Percentiles rank a stretch among this genome's conserved stretches.
phyloP scores from a whole-genome alignment of 257 asterid genomes.

The Nicotiana tomentosiformis region DNA sequence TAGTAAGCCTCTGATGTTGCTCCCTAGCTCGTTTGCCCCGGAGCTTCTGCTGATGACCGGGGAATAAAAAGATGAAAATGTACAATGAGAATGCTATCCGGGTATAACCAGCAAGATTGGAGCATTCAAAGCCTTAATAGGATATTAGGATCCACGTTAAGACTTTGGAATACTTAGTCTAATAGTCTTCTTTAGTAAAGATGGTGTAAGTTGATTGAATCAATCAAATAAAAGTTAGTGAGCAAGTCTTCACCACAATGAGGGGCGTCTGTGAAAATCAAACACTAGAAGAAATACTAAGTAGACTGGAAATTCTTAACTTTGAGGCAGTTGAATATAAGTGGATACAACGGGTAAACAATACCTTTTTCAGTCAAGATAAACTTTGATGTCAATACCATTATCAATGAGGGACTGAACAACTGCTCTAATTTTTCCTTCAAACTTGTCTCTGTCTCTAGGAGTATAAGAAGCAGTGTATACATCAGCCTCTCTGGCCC shows the following conservation, averaged over 20 bases:
- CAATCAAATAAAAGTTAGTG: background rate
- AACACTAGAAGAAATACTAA: background rate
- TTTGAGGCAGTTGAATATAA: background rate
- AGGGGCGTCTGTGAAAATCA: background rate
- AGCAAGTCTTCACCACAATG: background rate
- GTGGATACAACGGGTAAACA: background rate
- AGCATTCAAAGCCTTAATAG: background rate
- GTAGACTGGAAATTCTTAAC: background rate
- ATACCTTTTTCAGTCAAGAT: slow-evolving; percentile 52
- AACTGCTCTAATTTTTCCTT: slow-evolving; percentile 93
- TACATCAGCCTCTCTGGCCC: slow-evolving; percentile 93
- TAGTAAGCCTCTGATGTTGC: background rate
- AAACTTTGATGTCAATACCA: slow-evolving; percentile 84
- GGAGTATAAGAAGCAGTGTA: slow-evolving; percentile 85
- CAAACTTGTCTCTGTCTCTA: slow-evolving; percentile 85
- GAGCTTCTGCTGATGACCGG: background rate
- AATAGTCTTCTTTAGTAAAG: background rate
- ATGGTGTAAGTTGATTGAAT: background rate
- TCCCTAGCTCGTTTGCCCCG: background rate
- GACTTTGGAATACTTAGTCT: background rate
- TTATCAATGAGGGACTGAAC: slow-evolving; percentile 90
- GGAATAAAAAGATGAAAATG: background rate
- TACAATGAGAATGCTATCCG: background rate
- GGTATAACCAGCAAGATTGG: background rate
- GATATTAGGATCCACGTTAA: background rate